Evolutionary conservation across 805 yeast species (phyloP).

Genomic region (Lachancea waltii): DNA sequence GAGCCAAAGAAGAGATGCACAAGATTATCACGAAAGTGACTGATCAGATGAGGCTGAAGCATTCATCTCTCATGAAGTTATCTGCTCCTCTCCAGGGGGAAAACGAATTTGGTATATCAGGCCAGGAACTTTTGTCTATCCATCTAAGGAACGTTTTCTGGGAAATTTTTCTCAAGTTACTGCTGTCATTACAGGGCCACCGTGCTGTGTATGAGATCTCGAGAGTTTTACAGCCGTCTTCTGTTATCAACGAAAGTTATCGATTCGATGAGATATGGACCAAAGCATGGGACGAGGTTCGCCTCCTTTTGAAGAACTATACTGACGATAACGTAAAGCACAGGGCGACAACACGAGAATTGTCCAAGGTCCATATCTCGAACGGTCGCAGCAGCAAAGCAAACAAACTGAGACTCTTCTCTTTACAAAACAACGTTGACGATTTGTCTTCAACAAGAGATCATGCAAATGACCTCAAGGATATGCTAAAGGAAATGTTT

Average conservation of each 20-base stretch:
- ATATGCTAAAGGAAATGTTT: constrained; percentile 52
- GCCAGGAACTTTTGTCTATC: constrained; percentile 44
- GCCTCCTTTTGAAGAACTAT: constrained; percentile 27
- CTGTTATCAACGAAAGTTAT: constrained; percentile 27
- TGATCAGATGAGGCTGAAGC: constrained; percentile 56
- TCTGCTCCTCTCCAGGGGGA: constrained; percentile 16
- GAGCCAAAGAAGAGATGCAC: constrained; percentile 57
- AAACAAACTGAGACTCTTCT: constrained; percentile 14
- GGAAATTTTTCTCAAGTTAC: constrained; percentile 55
- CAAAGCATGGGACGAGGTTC: constrained; percentile 37
- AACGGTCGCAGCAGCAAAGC: constrained; percentile 3
- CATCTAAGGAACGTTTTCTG: constrained; percentile 67
- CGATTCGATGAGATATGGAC: constrained; percentile 40
- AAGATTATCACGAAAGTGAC: constrained; percentile 54
- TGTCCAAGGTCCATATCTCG: background rate
- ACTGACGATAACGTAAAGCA: constrained; percentile 3
- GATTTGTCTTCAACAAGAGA: constrained; percentile 21
- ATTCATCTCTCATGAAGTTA: constrained; percentile 38
- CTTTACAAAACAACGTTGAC: constrained; percentile 25
- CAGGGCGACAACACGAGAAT: background rate
- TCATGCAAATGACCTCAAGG: constrained; percentile 39
- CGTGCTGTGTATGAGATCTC: constrained; percentile 57
- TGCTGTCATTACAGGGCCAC: constrained; percentile 64
- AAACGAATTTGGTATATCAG: constrained; percentile 32
- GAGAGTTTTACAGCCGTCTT: constrained; percentile 26